phyloP scores from a whole-genome alignment of 2,329 filamentous ascomycete genomes.

The Ceratocystiopsis brevicomis region DNA sequence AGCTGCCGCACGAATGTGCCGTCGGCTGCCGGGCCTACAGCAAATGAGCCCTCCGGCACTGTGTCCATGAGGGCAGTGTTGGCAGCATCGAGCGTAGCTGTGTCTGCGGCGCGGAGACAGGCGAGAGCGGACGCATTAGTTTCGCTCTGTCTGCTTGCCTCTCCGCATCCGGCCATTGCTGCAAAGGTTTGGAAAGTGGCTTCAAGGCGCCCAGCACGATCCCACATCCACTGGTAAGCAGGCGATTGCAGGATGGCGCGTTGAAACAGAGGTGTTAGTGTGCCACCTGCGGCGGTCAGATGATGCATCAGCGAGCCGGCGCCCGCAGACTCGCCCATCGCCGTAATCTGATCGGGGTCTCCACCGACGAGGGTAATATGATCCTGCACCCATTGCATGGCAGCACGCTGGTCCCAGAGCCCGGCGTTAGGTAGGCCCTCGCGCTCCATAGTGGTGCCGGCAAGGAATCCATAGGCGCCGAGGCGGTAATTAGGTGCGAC shows the following conservation, averaged over 20 bases:
- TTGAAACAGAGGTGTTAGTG: conserved; percentile 23
- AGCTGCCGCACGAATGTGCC: conserved; percentile 16
- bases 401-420: conserved; percentile 23
- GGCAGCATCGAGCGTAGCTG: conserved; percentile 11
- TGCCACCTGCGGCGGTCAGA: conserved; percentile 24
- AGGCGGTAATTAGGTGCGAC: conserved; percentile 29
- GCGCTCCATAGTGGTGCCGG: conserved; percentile 23
- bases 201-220: conserved; percentile 14
- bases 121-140: conserved; percentile 4
- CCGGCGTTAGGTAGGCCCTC: conserved; percentile 24
- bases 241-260: conserved; percentile 18
- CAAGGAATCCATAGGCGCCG: conserved; percentile 28
- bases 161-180: conserved; percentile 14
- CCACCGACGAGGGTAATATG: conserved; percentile 27
- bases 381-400: conserved; percentile 28
- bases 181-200: conserved; percentile 16
- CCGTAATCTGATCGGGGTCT: conserved; percentile 25
- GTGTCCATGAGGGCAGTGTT: conserved; percentile 13
- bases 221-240: conserved; percentile 18
- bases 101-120: conserved; percentile 13
- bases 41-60: conserved; percentile 14
- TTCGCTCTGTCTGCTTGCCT: neutral
- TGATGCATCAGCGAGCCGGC: conserved; percentile 31
- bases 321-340: conserved; percentile 31
- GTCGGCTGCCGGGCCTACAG: conserved; percentile 16